These are phyloP conservation scores for Daedaleopsis nitida DNA, from an alignment of 768 basidiomycete genomes.

Conservation along the genomic window DNA sequence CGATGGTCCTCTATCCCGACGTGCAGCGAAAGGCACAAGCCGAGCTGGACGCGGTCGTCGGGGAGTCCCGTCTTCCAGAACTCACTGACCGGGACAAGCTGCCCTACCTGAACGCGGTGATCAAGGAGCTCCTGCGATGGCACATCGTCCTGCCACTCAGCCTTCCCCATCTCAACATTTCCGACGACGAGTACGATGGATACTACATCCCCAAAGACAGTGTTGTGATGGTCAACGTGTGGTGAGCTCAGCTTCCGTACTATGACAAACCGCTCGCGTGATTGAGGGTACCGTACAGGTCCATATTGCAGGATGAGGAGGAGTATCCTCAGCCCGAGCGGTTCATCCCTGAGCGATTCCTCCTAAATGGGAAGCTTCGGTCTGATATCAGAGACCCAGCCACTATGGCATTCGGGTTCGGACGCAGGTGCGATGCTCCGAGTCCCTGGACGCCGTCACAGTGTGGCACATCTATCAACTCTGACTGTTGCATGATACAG, in stretches of 20 bases:
- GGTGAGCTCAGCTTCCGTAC: slow-evolving; percentile 10
- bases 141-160: slow-evolving; percentile 6
- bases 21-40: slow-evolving; percentile 34
- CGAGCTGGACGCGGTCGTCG: slow-evolving; percentile 41
- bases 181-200: neutral
- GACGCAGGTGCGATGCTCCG: too few species aligned
- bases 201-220: slow-evolving; percentile 1
- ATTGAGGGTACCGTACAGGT: neutral
- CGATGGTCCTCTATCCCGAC: slow-evolving; percentile 28
- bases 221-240: slow-evolving; percentile 12
- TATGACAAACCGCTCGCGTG: neutral
- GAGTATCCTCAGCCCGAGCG: slow-evolving; percentile 13
- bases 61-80: slow-evolving; percentile 30
- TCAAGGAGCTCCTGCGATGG: slow-evolving; percentile 31
- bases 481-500: neutral
- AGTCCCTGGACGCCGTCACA: too few species aligned
- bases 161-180: neutral
- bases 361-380: slow-evolving; percentile 13
- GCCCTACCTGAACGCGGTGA: slow-evolving; percentile 34
- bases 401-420: slow-evolving; percentile 13
- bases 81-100: slow-evolving; percentile 24
- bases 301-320: slow-evolving; percentile 10
- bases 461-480: neutral
- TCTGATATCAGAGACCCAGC: slow-evolving; percentile 11
- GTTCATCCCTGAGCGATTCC: slow-evolving; percentile 18